phyloP scores from a whole-genome alignment of 345 rosid species.

The Eucalyptus dawsonii region DNA sequence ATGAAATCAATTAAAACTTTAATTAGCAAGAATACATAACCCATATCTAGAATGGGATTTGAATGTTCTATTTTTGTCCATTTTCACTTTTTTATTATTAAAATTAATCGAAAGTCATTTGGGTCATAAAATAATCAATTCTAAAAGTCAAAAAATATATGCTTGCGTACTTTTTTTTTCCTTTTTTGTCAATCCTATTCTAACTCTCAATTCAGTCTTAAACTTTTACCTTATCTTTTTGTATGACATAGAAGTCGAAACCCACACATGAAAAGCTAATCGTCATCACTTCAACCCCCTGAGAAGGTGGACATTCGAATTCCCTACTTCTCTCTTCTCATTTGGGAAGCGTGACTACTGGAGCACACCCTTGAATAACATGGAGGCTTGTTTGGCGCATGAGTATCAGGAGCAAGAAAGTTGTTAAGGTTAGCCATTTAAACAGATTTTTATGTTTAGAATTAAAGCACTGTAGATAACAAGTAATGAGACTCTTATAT shows the following conservation, averaged over 20 bases:
- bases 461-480: fast-evolving
- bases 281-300: fast-evolving
- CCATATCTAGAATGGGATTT: background rate
- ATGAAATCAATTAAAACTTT: background rate
- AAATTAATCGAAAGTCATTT: background rate
- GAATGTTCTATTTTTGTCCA: too few species aligned
- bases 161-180: too few species aligned
- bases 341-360: fast-evolving
- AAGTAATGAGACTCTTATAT: too few species aligned
- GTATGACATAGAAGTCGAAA: fast-evolving
- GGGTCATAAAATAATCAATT: background rate
- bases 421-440: too few species aligned
- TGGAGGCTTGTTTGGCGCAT: too few species aligned
- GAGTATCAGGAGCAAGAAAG: too few species aligned
- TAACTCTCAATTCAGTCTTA: fast-evolving
- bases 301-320: fast-evolving
- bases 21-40: background rate
- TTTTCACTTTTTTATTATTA: too few species aligned
- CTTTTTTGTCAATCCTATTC: fast-evolving
- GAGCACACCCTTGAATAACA: fast-evolving
- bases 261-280: fast-evolving
- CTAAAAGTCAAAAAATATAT: background rate
- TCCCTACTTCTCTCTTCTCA: fast-evolving
- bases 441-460: too few species aligned
- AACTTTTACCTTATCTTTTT: fast-evolving